These are phyloP conservation scores for Monosporozyma siamensis DNA, from an alignment of 805 yeast genomes.

Conservation along the genomic window DNA sequence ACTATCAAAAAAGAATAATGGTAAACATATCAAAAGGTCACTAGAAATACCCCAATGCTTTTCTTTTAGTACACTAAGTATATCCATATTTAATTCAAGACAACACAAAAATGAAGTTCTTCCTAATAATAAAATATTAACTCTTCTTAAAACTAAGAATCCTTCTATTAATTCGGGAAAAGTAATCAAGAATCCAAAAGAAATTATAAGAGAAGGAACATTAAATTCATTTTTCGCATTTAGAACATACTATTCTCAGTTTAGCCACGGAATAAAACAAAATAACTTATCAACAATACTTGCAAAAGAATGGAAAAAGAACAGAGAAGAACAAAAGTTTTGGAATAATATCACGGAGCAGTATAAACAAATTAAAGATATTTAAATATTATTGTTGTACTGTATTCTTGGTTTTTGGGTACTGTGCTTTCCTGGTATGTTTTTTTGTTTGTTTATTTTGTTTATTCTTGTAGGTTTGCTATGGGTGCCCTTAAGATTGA, in stretches of 20 bases:
- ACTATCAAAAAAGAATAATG: too few relatives aligned
- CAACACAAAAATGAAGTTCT: neutral
- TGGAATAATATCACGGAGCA: conserved; percentile 3
- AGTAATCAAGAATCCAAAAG: conserved; percentile 2
- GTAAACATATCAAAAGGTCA: too few relatives aligned
- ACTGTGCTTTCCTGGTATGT: neutral
- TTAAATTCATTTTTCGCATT: conserved; percentile 22
- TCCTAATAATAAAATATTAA: neutral
- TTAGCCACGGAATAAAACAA: conserved; percentile 17
- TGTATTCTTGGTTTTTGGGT: neutral
- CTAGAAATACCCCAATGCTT: too few relatives aligned
- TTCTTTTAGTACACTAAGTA: too few relatives aligned
- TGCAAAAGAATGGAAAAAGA: conserved; percentile 16
- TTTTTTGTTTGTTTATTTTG: neutral
- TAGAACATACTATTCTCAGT: conserved; percentile 21
- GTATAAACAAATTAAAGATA: conserved; percentile 4
- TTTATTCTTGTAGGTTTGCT: too few relatives aligned
- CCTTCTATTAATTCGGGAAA: too few relatives aligned
- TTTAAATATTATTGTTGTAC: conserved; percentile 1
- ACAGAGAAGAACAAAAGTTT: conserved; percentile 3
- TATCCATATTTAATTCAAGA: neutral
- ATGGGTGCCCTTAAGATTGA: too few relatives aligned
- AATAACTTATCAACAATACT: conserved; percentile 14
- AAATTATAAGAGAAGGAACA: conserved; percentile 5
- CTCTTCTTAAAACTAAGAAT: neutral